Base-by-base conservation (phyloP, 495 filamentous ascomycete genomes). In the Hypoxylon crocopeplum region DNA sequence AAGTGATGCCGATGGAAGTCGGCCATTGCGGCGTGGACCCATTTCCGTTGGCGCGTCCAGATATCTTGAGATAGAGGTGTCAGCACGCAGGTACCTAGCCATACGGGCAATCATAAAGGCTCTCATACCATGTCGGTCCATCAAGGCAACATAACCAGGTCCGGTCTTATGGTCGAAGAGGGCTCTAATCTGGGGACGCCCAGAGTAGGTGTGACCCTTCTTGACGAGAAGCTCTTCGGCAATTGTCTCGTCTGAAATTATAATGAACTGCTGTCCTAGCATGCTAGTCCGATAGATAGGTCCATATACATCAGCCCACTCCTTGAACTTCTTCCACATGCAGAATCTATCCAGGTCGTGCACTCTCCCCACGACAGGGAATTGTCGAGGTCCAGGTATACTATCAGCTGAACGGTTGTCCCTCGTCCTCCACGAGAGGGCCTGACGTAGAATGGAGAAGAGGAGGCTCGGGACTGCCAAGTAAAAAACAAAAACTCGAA, bases 271-370 rank as follows among this genome's bases (percentile, higher is more conserved):
- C 34, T 77, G 69, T 12, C 77, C 74, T 16, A 83, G 56, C 40
- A 79, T 73, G 11, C 67, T 72, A 4, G 79, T 82, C 50, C 77
- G 72, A 65, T 81, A 85, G 52, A 84, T 81, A 1, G 82, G 81
- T 2, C 82, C 82, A 32, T 79, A 68, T n/a, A 72, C 72, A 46
- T 82, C 73, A 1, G 80, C 77, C 81, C 81, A 84, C 59, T 84
- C 78, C 59, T 81, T 79, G 72, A 83, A 83, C 66, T 83, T 82
- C 42, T 78, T 63, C 80, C 80, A 83, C 48, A 77, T 68, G 46
- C 70, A 68, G 40, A 79, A 78, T n/a, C 76, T 69, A 7, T 78
- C 71, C 0, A 83, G 45, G 39, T 83, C 80, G 25, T 81, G 77
- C 10, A 83, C 66, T 37, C 79, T 76, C 21, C 80, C 80, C 30